Base-by-base conservation (phyloP, 2,329 filamentous ascomycete species). In the Ophiostoma sp. region DNA sequence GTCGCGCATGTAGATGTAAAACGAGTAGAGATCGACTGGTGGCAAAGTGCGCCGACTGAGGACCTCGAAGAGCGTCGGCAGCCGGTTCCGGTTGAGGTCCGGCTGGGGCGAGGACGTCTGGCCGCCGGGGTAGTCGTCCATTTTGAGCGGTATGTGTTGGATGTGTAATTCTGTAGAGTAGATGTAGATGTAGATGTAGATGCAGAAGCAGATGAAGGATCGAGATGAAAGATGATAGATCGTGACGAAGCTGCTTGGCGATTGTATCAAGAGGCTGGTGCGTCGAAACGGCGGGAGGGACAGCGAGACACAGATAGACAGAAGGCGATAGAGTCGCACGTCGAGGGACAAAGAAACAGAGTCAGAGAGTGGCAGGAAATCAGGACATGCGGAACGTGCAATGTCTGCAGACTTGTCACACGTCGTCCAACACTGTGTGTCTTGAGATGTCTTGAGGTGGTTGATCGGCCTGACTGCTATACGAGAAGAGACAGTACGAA, bases 1-100 rank as follows among this genome's bases (percentile, higher is more conserved):
- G 79, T 99, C 96, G 76, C 95, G 89, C 95, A 99, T 99, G 81
- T 97, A 99, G 76, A 99, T 99, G 81, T 99, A 99, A 83, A 99
- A 99, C 1, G 94, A 97, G 80, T 97, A 99, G 13, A 99, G 85
- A 77, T 99, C 96, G 71, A 99, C 94, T 0, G 95, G 95, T 67
- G 96, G 92, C 27, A 96, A 85, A n/a, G 95, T 99, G 74, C 93
- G 89, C 75, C 96, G 89, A 78, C 93, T 97, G 72, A 99, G 83
- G 70, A 99, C 95, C 81, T 99, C 96, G 78, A 96, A 97, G 68
- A 99, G 87, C 1, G 93, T 97, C 66, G 95, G 95, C 71, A 99
- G 87, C 74, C 95, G 87, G 78, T 96, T 96, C 76, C 95, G 89
- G 74, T 81, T 80, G 73, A 87, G 78, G 74, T 90, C 87, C 66